A percentile compares a stretch with the other conserved stretches of the same genome.
Conservation (phyloP, 179 eudicot species). For the Corrigiola litoralis region DNA sequence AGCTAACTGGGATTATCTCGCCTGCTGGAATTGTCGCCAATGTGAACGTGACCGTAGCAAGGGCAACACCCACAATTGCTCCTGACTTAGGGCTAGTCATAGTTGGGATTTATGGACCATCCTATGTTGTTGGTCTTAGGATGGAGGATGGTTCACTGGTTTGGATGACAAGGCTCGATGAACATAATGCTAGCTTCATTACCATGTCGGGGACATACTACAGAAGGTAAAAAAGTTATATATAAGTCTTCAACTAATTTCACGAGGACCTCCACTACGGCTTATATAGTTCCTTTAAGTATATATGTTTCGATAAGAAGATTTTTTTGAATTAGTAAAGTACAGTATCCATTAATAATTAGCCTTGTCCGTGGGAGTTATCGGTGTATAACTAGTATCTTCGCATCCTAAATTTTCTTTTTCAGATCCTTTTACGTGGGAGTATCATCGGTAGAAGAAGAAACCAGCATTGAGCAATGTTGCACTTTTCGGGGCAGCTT, state of each 20-base stretch:
- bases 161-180: constrained; percentile 30
- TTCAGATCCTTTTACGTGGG: constrained; percentile 54
- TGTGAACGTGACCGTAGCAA: constrained; percentile 20
- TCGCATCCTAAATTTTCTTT: not conserved
- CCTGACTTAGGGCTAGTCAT: constrained; percentile 12
- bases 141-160: constrained; percentile 9
- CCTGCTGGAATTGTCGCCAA: constrained; percentile 12
- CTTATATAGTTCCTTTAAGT: too few relatives aligned
- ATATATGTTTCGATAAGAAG: too few relatives aligned
- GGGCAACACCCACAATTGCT: constrained; percentile 26
- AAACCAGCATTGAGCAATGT: constrained; percentile 34
- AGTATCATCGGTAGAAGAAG: constrained; percentile 59
- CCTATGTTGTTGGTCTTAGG: constrained; percentile 23
- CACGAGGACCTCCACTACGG: too few relatives aligned
- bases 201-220: constrained; percentile 38
- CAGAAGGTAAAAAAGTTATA: constrained; percentile 25
- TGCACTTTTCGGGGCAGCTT: constrained; percentile 74
- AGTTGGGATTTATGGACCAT: constrained; percentile 30
- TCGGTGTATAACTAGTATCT: too few relatives aligned
- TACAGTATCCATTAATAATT: too few relatives aligned
- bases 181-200: constrained; percentile 12
- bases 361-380: too few relatives aligned
- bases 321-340: too few relatives aligned
- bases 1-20: constrained; percentile 18
- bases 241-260: too few relatives aligned